These are phyloP conservation scores for Osmanthus fragrans DNA, from an alignment of 257 asterid genomes.

Conservation along the genomic window DNA sequence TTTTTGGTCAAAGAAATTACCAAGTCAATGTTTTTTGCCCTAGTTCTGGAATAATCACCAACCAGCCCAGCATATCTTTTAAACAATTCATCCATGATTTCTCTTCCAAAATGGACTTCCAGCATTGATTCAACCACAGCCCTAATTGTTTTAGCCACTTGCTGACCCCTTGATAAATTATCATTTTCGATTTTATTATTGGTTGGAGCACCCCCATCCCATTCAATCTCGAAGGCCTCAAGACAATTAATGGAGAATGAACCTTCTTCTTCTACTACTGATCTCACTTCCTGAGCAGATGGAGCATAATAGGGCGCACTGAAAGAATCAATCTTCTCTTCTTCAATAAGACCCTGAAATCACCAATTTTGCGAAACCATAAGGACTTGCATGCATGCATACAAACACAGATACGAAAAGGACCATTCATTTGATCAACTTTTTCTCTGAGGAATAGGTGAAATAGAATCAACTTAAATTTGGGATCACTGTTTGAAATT, in stretches of 20 bases:
- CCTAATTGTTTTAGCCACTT: conserved; percentile 45
- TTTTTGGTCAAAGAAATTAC: conserved; percentile 46
- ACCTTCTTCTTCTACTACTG: conserved; percentile 42
- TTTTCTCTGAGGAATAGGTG: too few relatives aligned
- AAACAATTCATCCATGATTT: conserved; percentile 55
- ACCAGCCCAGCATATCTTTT: conserved; percentile 35
- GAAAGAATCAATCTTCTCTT: conserved; percentile 47
- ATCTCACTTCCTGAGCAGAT: conserved; percentile 45
- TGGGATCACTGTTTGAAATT: too few relatives aligned
- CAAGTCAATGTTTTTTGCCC: conserved; percentile 41
- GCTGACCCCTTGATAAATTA: conserved; percentile 34
- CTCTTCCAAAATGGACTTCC: conserved; percentile 47
- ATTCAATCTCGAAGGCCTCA: conserved; percentile 39
- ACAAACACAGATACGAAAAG: too few relatives aligned
- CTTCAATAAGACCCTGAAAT: conserved; percentile 37
- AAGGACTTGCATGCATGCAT: too few relatives aligned
- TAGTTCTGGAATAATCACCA: conserved; percentile 37
- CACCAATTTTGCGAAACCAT: too few relatives aligned
- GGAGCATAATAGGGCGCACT: conserved; percentile 73
- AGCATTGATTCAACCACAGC: conserved; percentile 73
- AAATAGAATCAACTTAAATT: too few relatives aligned
- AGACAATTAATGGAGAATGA: conserved; percentile 41
- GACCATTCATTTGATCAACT: too few relatives aligned
- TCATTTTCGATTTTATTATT: neutral
- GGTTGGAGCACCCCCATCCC: conserved; percentile 38